A percentile compares a stretch with the other conserved stretches of the same genome.
Conservation (phyloP, 225 moss, liverwort and hornwort genomes). For the Physcomitrellopsis africana region DNA sequence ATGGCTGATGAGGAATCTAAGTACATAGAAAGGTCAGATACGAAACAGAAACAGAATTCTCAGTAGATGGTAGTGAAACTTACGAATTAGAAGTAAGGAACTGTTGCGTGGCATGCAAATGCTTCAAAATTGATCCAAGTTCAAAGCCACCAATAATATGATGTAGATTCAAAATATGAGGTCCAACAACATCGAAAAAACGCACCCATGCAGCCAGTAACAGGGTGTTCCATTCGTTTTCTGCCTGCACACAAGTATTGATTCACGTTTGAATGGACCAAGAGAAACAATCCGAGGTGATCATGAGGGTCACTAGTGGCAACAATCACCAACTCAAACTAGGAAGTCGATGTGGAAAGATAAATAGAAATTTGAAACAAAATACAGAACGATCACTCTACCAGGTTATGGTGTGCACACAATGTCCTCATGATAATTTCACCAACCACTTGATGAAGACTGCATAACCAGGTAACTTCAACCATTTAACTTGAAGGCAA, state of each 20-base stretch:
- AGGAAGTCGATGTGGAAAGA: background rate
- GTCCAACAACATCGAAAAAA: constrained; percentile 28
- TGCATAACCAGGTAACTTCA: background rate
- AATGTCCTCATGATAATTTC: background rate
- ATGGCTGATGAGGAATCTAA: background rate
- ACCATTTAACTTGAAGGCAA: constrained; percentile 4
- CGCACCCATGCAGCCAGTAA: constrained; percentile 57
- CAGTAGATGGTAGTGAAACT: constrained; percentile 17
- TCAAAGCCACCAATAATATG: constrained; percentile 25
- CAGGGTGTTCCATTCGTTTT: constrained; percentile 39
- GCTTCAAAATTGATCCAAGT: constrained; percentile 41
- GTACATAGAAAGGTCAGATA: background rate
- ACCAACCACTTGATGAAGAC: background rate
- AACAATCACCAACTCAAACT: background rate
- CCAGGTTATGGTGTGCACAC: constrained; percentile 7
- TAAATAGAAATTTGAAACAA: background rate
- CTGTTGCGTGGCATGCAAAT: constrained; percentile 39
- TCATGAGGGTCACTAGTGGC: background rate
- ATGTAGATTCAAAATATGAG: constrained; percentile 27
- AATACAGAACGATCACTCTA: background rate
- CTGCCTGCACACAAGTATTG: constrained; percentile 33
- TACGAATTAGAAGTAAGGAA: constrained; percentile 34
- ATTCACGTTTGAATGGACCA: constrained; percentile 22
- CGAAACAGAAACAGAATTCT: constrained; percentile 2
- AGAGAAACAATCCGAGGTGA: background rate